phyloP scores from a whole-genome alignment of 2,329 filamentous ascomycete species.

The Nothophaeocryptopus gaeumannii region DNA sequence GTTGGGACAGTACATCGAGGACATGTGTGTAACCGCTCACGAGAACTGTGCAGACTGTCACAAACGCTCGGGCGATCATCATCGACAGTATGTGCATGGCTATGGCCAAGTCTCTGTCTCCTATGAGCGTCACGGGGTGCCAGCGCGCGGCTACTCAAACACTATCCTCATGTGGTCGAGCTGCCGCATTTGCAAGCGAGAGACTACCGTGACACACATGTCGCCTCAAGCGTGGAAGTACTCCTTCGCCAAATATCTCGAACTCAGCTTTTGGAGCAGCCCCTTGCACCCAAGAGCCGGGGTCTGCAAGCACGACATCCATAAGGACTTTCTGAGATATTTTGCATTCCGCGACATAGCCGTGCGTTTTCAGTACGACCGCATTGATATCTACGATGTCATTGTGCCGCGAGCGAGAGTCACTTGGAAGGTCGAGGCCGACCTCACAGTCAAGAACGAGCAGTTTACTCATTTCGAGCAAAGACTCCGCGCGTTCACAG shows the following conservation, averaged over 20 bases:
- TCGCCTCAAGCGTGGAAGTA: conserved; percentile 96
- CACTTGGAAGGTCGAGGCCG: conserved; percentile 97
- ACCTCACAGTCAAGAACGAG: conserved; percentile 88
- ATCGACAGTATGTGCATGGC: conserved; percentile 94
- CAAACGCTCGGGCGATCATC: conserved; percentile 84
- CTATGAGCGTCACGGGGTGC: conserved; percentile 70
- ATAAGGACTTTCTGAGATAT: conserved; percentile 86
- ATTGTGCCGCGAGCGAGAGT: conserved; percentile 85
- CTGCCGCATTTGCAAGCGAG: conserved; percentile 86
- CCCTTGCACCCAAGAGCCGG: conserved; percentile 71
- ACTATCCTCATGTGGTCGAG: conserved; percentile 97
- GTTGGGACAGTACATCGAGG: conserved; percentile 90
- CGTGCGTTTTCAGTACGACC: conserved; percentile 86
- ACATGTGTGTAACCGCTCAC: conserved; percentile 73
- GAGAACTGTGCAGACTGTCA: conserved; percentile 82
- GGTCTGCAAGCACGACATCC: conserved; percentile 85
- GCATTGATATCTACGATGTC: conserved; percentile 89
- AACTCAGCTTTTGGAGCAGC: conserved; percentile 92
- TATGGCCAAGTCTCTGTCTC: conserved; percentile 91
- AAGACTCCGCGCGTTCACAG: conserved; percentile 80
- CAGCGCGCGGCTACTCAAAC: conserved; percentile 63
- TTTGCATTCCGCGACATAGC: conserved; percentile 86
- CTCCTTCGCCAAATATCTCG: conserved; percentile 97
- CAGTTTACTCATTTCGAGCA: conserved; percentile 79
- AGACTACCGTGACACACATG: conserved; percentile 87